A percentile compares a stretch with the other conserved stretches of the same genome.
Conservation (phyloP, 169 alveolate species). For the Cryptosporidium felis region DNA sequence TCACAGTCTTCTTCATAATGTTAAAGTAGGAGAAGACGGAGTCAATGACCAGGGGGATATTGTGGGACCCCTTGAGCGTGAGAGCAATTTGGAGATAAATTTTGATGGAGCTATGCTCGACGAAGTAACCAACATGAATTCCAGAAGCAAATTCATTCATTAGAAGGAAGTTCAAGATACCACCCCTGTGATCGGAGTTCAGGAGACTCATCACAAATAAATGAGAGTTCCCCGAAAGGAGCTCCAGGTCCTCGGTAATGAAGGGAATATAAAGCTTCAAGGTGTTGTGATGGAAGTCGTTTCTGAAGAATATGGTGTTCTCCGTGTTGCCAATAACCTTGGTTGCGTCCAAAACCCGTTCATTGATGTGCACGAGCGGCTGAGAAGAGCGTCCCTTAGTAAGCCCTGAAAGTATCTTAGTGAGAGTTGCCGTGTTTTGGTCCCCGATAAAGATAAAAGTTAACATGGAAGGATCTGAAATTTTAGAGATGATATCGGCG, state of each 20-base stretch:
- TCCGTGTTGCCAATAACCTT: background rate
- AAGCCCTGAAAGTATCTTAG: background rate
- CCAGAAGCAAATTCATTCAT: background rate
- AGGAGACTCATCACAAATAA: background rate
- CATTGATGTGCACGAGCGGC: background rate
- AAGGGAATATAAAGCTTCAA: background rate
- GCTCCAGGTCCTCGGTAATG: background rate
- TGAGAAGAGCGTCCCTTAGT: background rate
- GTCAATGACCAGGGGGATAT: background rate
- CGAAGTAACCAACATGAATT: background rate
- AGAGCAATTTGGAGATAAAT: background rate
- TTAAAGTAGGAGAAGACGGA: background rate
- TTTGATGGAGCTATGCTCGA: background rate
- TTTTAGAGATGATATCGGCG: background rate
- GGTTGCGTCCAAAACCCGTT: background rate
- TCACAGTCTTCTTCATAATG: background rate
- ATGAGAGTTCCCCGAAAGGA: background rate
- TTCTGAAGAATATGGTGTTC: background rate
- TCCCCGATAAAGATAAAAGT: background rate
- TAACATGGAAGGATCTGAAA: background rate
- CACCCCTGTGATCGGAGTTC: constrained; percentile 9
- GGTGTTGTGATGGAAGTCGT: background rate
- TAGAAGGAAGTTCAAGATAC: constrained; percentile 19
- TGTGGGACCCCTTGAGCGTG: background rate
- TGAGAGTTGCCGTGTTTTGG: background rate